Base-by-base conservation (phyloP, 495 filamentous ascomycete genomes). In the Daldinia concentrica region DNA sequence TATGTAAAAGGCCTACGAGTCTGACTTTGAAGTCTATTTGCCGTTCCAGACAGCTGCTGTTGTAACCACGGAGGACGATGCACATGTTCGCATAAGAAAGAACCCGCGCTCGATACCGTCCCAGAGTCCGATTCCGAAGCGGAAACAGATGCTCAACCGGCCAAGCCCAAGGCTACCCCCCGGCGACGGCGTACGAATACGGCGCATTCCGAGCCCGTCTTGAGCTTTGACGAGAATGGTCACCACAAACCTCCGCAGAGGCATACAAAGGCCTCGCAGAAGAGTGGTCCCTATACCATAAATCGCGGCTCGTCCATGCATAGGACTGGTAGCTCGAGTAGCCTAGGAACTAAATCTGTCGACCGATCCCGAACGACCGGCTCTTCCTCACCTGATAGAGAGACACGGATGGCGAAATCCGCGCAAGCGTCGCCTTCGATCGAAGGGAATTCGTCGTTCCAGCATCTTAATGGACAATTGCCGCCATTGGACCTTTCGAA, bases 161-260 rank as follows among this genome's bases (percentile, higher is more conserved):
- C 72, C 12, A 79, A 74, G 55, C 81, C 76, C 84, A 91, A 80
- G 78, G 80, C 68, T 79, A 85, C 74, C 90, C 90, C 82, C 85
- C 94, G 82, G 48, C 69, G 83, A 36, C 80, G 83, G 50, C 89
- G 90, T 66, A 89, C 96, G 62, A 90, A 91, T 65, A 92, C 93
- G 59, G 88, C 90, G 63, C 92, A 90, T 72, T 96, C 94, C n/a
- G 94, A 97, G 51, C 81, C 87, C 69, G 86, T 87, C 32, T 85
- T 98, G 68, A 93, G 92, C 39, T 88, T 95, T 67, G 95, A 97
- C 82, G 87, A 91, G 58, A 95, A 97, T 76, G 94, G 95, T 68
- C 93, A 98, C 79, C 94, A 97, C 84, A 95, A 95, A 81, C 94
- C 95, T 7, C 88, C 90, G 30, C 92, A 96, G 80, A 93, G 94